Conservation (phyloP, 106 monocot genomes). For the Dendrobium officinale region DNA sequence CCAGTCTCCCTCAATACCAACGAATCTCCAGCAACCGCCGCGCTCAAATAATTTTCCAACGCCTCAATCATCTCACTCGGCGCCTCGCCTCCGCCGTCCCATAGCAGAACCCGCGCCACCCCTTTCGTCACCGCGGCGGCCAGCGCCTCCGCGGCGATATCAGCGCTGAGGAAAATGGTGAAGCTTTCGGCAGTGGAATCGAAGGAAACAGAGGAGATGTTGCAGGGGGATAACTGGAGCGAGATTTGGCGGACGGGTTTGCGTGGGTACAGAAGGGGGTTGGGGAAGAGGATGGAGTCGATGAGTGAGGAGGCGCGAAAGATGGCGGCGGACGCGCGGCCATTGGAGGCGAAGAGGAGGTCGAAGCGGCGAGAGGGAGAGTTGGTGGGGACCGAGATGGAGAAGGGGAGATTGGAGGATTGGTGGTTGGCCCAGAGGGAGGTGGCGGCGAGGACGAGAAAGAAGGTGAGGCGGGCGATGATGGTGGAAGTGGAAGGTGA, state of each 20-base stretch:
- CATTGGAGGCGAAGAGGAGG: constrained; percentile 35
- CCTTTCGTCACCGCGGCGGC: constrained; percentile 13
- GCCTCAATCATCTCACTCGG: constrained; percentile 14
- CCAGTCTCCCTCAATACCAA: background rate
- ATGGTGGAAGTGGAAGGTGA: background rate
- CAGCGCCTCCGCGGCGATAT: background rate
- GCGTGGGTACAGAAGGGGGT: constrained; percentile 8
- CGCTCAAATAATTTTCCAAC: constrained; percentile 15
- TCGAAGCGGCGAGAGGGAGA: constrained; percentile 21
- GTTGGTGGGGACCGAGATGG: constrained; percentile 10
- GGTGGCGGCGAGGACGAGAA: constrained; percentile 10
- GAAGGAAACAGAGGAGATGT: background rate
- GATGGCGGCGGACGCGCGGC: constrained; percentile 7
- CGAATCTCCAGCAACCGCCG: no score
- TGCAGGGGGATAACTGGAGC: constrained; percentile 12
- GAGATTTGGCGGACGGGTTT: constrained; percentile 23
- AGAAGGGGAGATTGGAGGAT: constrained; percentile 21
- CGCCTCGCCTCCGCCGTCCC: constrained; percentile 19
- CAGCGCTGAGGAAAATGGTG: constrained; percentile 18
- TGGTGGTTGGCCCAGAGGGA: constrained; percentile 38
- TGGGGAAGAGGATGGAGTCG: constrained; percentile 24
- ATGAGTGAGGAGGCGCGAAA: constrained; percentile 17
- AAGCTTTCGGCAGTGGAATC: constrained; percentile 4
- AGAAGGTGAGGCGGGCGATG: constrained; percentile 1
- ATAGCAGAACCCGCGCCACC: constrained; percentile 18